Base-by-base conservation (phyloP, 225 moss, liverwort and hornwort genomes). In the Pleurozium schreberi region DNA sequence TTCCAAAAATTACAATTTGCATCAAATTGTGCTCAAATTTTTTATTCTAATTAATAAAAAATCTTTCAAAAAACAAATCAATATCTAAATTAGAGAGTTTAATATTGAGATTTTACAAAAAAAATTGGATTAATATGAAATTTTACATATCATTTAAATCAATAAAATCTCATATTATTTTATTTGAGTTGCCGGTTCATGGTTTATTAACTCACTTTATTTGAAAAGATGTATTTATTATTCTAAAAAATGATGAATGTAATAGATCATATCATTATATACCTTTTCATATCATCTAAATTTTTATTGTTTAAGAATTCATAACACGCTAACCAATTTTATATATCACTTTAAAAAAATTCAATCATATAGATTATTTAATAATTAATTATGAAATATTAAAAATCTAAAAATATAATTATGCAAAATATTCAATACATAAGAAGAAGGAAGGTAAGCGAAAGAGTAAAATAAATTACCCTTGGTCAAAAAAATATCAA, bases 251-350 rank as follows among this genome's bases (percentile, higher is more conserved):
- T 10, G 4, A 50, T n/a, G 6, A 42, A n/a, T 38, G 25, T 18
- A 5, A 63, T 19, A 45, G 11, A 61, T 22, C 2, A 65, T 55
- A 73, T 57, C 8, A 75, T 45, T 65, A 17, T n/a, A 86, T 82
- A 74, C 64, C 89, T 86, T 86, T 89, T 89, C 89, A 64, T 86
- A 89, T 89, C 86, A 86, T 86, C 16, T 30, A 62, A 3, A 23
- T 55, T 36, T 63, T 40, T 5, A 31, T 38, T 60, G 6, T 31
- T 64, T 28, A 14, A 22, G 40, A 25, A 34, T 17, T n/a, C 12
- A n/a, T n/a, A 18, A 19, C 0, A 47, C 1, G 0, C 4, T 10
- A 30, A 5, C 3, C 59, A 42, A 22, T 30, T 28, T 58, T 27
- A 11, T 30, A 19, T 30, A 77, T 38, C 23, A 23, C 55, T 53